These are phyloP conservation scores for Leccinum insolens DNA, from an alignment of 1,284 basidiomycete genomes.

Conservation along the genomic window DNA sequence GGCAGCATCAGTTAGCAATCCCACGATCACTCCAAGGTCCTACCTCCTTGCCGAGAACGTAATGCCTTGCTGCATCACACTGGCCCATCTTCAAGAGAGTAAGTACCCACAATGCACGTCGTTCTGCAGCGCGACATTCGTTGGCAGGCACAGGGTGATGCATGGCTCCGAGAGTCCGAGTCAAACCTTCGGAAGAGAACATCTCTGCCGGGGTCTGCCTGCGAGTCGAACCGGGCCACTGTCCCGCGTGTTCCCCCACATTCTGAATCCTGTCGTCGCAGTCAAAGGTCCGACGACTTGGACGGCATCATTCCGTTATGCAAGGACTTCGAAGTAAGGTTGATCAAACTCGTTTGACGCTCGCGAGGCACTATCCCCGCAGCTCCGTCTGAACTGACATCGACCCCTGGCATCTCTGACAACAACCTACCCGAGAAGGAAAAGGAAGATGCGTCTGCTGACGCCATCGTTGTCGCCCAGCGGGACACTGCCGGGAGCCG, in stretches of 20 bases:
- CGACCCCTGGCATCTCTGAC: conserved; percentile 49
- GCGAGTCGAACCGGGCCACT: conserved; percentile 60
- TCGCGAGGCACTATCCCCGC: conserved; percentile 40
- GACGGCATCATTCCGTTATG: conserved; percentile 70
- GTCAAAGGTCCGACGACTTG: conserved; percentile 77
- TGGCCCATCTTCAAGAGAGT: conserved; percentile 27
- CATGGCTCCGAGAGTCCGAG: conserved; percentile 43
- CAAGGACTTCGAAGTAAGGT: conserved; percentile 71
- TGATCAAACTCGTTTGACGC: conserved; percentile 83
- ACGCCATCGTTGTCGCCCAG: conserved; percentile 27
- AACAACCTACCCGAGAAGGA: conserved; percentile 55
- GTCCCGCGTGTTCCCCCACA: conserved; percentile 62
- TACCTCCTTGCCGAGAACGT: too few relatives aligned
- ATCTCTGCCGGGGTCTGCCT: conserved; percentile 63
- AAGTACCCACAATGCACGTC: conserved; percentile 1
- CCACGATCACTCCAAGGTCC: too few relatives aligned
- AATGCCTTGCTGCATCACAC: conserved; percentile 36
- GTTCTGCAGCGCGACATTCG: neutral
- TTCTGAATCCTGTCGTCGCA: conserved; percentile 77
- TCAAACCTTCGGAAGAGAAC: conserved; percentile 46
- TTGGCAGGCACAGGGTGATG: conserved; percentile 53
- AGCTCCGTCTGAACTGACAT: conserved; percentile 49
- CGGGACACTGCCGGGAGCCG: conserved; percentile 30
- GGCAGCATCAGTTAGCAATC: too few relatives aligned
- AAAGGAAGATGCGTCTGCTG: conserved; percentile 26